A percentile compares a stretch with the other conserved stretches of the same genome.
These are phyloP conservation scores for Mycena albidolilacea DNA, from an alignment of 768 basidiomycete species.

Conservation along the genomic window DNA sequence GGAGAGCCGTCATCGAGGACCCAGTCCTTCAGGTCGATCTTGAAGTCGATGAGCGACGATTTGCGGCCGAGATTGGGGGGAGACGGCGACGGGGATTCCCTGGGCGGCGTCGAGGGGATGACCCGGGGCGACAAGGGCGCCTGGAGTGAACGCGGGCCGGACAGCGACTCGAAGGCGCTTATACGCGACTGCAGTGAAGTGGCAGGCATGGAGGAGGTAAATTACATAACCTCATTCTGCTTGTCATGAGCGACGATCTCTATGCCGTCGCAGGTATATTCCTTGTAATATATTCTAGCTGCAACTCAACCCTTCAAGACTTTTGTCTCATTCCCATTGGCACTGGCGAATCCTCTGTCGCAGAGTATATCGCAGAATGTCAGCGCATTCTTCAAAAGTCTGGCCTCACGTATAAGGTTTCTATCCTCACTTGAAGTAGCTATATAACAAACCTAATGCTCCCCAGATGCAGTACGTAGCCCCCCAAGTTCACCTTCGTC, in stretches of 20 bases:
- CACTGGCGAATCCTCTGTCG: slow-evolving; percentile 81
- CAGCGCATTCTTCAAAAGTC: slow-evolving; percentile 87
- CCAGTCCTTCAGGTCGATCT: slow-evolving; percentile 83
- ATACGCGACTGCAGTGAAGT: slow-evolving; percentile 71
- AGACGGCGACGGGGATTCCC: slow-evolving; percentile 64
- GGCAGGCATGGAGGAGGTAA: slow-evolving; percentile 54
- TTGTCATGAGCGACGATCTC: slow-evolving; percentile 59
- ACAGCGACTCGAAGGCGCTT: slow-evolving; percentile 73
- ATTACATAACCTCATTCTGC: slow-evolving; percentile 30
- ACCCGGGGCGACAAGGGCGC: slow-evolving; percentile 60
- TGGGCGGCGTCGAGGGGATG: slow-evolving; percentile 51
- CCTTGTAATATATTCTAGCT: not conserved
- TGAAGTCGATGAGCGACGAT: slow-evolving; percentile 78
- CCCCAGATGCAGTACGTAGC: slow-evolving; percentile 76
- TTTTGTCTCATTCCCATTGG: slow-evolving; percentile 94
- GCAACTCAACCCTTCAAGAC: slow-evolving; percentile 60
- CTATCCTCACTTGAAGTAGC: slow-evolving; percentile 23
- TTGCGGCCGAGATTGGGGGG: slow-evolving; percentile 65
- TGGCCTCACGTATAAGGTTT: slow-evolving; percentile 86
- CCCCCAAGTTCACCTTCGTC: slow-evolving; percentile 12
- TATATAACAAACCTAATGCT: not conserved
- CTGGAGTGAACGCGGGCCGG: slow-evolving; percentile 37
- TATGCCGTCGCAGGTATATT: slow-evolving; percentile 82
- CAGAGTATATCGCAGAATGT: slow-evolving; percentile 85
- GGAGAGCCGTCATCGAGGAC: slow-evolving; percentile 73